Percentiles rank a stretch among this genome's conserved stretches.
phyloP scores from a whole-genome alignment of 495 filamentous ascomycete genomes.

The Stereocaulon alpinum region DNA sequence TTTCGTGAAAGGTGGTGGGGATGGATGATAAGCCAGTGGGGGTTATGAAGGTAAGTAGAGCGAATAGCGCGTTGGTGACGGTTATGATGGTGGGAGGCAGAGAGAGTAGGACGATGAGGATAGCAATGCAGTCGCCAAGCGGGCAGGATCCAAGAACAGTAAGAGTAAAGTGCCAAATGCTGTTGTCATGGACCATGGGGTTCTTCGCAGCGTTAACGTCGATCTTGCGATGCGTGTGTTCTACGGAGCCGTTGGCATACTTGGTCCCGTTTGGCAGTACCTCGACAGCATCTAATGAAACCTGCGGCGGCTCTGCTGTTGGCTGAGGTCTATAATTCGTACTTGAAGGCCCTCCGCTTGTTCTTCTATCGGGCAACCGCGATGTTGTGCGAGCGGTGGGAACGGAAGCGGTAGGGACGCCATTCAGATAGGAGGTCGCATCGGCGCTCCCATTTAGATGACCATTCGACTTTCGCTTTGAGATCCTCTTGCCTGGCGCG shows the following conservation, averaged over 20 bases:
- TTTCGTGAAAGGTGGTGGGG: slow-evolving; percentile 55
- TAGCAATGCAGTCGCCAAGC: slow-evolving; percentile 90
- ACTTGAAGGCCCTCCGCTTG: slow-evolving; percentile 14
- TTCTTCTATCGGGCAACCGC: slow-evolving; percentile 27
- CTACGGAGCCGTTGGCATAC: slow-evolving; percentile 26
- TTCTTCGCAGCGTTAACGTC: slow-evolving; percentile 59
- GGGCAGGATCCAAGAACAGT: slow-evolving; percentile 88
- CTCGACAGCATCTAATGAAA: slow-evolving; percentile 10
- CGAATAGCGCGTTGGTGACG: slow-evolving; percentile 86
- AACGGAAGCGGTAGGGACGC: slow-evolving; percentile 33
- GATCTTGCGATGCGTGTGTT: slow-evolving; percentile 47
- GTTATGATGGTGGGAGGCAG: slow-evolving; percentile 87
- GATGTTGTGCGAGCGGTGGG: slow-evolving; percentile 31
- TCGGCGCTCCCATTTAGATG: slow-evolving; percentile 48
- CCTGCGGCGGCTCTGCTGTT: not conserved
- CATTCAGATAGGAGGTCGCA: slow-evolving; percentile 37
- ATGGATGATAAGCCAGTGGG: slow-evolving; percentile 46
- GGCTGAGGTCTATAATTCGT: not conserved
- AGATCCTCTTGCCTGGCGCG: slow-evolving; percentile 72
- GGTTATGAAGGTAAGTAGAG: slow-evolving; percentile 84
- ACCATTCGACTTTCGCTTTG: slow-evolving; percentile 54
- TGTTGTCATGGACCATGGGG: slow-evolving; percentile 49
- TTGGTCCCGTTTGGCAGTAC: slow-evolving; percentile 16
- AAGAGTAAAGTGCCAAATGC: slow-evolving; percentile 60
- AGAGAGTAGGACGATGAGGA: slow-evolving; percentile 93